phyloP scores from a whole-genome alignment of 495 filamentous ascomycete genomes.

The Niebla homalea region DNA sequence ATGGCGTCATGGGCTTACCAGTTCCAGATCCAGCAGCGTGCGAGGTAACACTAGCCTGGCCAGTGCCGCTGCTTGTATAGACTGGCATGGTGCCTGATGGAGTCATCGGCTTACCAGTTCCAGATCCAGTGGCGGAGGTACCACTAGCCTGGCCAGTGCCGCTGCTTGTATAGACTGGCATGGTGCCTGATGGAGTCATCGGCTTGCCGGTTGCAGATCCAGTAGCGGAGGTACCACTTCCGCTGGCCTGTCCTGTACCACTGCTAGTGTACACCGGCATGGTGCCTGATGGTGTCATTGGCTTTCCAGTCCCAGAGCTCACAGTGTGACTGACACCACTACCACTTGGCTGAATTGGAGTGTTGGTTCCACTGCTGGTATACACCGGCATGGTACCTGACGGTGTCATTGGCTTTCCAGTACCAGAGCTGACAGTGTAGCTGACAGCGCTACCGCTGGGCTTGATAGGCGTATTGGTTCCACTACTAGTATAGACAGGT shows the following conservation, averaged over 20 bases:
- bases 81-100: not conserved
- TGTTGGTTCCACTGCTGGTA: not conserved
- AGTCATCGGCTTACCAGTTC: not conserved
- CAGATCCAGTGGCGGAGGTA: not conserved
- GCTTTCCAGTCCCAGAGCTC: not conserved
- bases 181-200: not conserved
- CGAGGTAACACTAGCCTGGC: not conserved
- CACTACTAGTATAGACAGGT: not conserved
- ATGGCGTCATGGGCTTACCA: not conserved
- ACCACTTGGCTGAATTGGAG: not conserved
- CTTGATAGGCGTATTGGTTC: not conserved
- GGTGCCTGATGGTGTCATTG: not conserved
- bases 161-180: not conserved
- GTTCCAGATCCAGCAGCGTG: not conserved
- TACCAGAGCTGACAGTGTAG: not conserved
- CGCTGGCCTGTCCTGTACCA: not conserved
- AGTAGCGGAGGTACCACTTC: not conserved
- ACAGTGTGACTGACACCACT: not conserved
- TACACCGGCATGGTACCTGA: not conserved
- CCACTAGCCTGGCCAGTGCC: not conserved
- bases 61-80: not conserved
- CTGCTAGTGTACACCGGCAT: not conserved
- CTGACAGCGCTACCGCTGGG: not conserved
- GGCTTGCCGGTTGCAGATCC: not conserved
- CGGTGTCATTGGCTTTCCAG: not conserved